Evolutionary conservation across 176 grass and related monocot species (phyloP).

Genomic region (Aechmea fasciata): DNA sequence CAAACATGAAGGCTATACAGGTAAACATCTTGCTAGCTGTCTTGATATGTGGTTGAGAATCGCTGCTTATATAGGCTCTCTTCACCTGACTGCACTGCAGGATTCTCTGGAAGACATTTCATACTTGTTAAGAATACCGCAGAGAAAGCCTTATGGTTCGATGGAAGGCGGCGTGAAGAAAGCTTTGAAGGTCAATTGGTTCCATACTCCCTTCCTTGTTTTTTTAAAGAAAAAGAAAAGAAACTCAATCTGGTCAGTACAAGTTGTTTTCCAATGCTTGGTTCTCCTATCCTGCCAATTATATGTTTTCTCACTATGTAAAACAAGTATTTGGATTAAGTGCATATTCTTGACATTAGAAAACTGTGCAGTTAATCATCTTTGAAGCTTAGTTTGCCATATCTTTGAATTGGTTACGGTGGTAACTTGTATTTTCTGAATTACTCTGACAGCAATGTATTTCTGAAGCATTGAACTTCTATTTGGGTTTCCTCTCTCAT

Average conservation of each 20-base stretch:
- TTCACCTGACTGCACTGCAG: slow-evolving; percentile 20
- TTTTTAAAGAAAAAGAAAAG: too few relatives aligned
- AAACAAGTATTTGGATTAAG: background rate
- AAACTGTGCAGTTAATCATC: background rate
- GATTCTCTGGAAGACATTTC: slow-evolving; percentile 91
- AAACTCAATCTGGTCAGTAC: too few relatives aligned
- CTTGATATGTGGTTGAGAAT: background rate
- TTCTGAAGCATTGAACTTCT: background rate
- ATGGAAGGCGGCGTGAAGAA: slow-evolving; percentile 91
- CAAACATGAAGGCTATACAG: slow-evolving; percentile 85
- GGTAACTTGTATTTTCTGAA: background rate
- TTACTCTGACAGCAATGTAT: background rate
- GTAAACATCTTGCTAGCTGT: slow-evolving; percentile 13
- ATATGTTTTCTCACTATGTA: too few relatives aligned
- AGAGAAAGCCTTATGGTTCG: slow-evolving; percentile 80
- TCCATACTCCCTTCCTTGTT: background rate
- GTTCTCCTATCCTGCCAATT: background rate
- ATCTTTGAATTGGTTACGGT: background rate
- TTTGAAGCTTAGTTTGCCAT: background rate
- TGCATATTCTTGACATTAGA: background rate
- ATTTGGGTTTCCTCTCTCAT: background rate
- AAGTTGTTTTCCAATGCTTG: background rate
- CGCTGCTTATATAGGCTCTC: background rate
- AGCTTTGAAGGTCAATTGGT: slow-evolving; percentile 53
- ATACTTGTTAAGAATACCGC: slow-evolving; percentile 84